Percentiles rank a stretch among this genome's conserved stretches.
Evolutionary conservation across 2,329 filamentous ascomycete species (phyloP).

Genomic region (Verticillium klebahnii): DNA sequence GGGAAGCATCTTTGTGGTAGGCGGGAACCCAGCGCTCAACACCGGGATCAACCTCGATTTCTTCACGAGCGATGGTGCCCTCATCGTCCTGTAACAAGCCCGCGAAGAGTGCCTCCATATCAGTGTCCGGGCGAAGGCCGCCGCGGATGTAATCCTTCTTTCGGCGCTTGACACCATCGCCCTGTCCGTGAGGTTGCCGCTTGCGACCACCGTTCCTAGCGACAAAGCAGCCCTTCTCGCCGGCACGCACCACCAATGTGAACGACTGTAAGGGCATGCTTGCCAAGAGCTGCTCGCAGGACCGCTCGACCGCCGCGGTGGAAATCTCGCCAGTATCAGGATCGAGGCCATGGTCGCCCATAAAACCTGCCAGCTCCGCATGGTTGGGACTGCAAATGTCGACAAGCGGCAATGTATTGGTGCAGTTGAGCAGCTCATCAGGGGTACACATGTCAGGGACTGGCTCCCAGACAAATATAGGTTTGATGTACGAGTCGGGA

Average conservation of each 20-base stretch:
- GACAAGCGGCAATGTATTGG: slow-evolving; percentile 56
- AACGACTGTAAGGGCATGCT: slow-evolving; percentile 62
- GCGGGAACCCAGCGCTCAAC: slow-evolving; percentile 74
- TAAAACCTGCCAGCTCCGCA: slow-evolving; percentile 80
- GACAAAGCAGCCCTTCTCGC: slow-evolving; percentile 67
- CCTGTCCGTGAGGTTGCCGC: slow-evolving; percentile 25
- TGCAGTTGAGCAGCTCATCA: slow-evolving; percentile 59
- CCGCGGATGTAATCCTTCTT: slow-evolving; percentile 44
- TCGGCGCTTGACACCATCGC: slow-evolving; percentile 23
- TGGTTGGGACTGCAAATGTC: slow-evolving; percentile 77
- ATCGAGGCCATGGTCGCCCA: slow-evolving; percentile 57
- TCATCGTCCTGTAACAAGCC: slow-evolving; percentile 50
- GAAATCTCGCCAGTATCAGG: slow-evolving; percentile 50
- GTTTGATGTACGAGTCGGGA: slow-evolving; percentile 40
- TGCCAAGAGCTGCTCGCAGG: slow-evolving; percentile 58
- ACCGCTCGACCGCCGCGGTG: slow-evolving; percentile 47
- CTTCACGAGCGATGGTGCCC: slow-evolving; percentile 49
- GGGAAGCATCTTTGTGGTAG: slow-evolving; percentile 52
- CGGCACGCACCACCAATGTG: slow-evolving; percentile 65
- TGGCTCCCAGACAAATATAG: slow-evolving; percentile 90
- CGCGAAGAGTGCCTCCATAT: slow-evolving; percentile 59
- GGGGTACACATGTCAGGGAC: slow-evolving; percentile 83
- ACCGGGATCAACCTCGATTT: slow-evolving; percentile 59
- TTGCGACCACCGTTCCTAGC: slow-evolving; percentile 53
- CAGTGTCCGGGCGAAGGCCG: slow-evolving; percentile 53